Base-by-base conservation (phyloP, 148 eudicot genomes). In the Chenopodium album region DNA sequence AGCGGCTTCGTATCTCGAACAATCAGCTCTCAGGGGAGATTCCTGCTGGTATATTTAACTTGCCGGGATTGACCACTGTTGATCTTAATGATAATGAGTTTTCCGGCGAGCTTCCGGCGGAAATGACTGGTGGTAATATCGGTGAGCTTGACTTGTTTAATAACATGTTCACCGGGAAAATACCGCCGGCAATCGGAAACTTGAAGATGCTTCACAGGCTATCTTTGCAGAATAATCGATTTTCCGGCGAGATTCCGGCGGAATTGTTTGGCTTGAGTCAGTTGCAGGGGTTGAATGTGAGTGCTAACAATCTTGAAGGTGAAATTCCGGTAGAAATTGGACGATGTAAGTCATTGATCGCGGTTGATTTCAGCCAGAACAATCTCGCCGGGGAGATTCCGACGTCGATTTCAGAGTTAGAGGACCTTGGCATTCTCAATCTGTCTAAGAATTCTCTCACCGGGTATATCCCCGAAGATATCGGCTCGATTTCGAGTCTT, bases 351-450 rank as follows among this genome's bases (percentile, higher is more conserved):
- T 85, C 86, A 0, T 69, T 91, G 10, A 88, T 78, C 3, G 62
- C 85, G 0, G 66, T 88, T 8, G 94, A 91, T 83, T 87, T 91
- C 56, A 91, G 94, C 71, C 73, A 77, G 34, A 91, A 91, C 41
- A 71, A 47, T 7, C 74, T 91, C 31, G 9, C 62, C 12, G 94
- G 92, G 2, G 87, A 79, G 66, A 80, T 91, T 74, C 92, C 94
- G 10, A 34, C 63, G 6, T 32, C 84, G 0, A 52, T 91, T 19
- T 77, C 84, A 12, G 77, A 71, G 9, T 28, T 90, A 0, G 47
- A n/a, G 0, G 85, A 66, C 37, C 64, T 91, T 32, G 82, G 83
- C 19, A 32, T 63, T 11, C 77, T 91, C 7, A 89, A 88, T 44
- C 16, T 91, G 34, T 90, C 92, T 0, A 72, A 65, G 0, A 91